Evolutionary conservation across 139 green algal species (phyloP).

Genomic region (Pedinophyceae sp.): DNA sequence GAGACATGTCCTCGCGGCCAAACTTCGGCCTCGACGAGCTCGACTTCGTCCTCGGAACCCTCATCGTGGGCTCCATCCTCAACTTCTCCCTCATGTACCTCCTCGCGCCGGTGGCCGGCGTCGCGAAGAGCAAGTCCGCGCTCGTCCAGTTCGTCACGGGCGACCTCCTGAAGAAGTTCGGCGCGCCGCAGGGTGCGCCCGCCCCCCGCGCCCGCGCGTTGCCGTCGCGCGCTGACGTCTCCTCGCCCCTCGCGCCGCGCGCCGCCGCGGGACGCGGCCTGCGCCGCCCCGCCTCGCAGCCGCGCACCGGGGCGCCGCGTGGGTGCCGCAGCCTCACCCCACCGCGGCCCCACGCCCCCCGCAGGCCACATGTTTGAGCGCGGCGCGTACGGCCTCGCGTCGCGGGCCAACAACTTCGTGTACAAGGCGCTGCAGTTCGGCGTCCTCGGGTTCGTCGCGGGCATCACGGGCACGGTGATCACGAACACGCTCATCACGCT

Average conservation of each 20-base stretch:
- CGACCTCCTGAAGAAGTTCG: slow-evolving; percentile 37
- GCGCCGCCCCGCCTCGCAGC: too few relatives aligned
- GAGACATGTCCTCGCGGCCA: slow-evolving; percentile 80
- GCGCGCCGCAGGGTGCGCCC: too few relatives aligned
- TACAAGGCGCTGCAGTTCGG: slow-evolving; percentile 78
- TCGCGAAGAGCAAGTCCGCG: slow-evolving; percentile 8
- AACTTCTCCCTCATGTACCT: slow-evolving; percentile 93
- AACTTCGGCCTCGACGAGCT: slow-evolving; percentile 95
- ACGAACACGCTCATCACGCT: slow-evolving; percentile 66
- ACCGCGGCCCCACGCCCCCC: slow-evolving; percentile 8
- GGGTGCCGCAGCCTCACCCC: slow-evolving; percentile 1
- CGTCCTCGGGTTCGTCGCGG: slow-evolving; percentile 62
- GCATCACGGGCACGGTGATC: slow-evolving; percentile 62
- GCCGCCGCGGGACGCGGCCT: background rate
- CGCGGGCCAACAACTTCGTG: slow-evolving; percentile 50
- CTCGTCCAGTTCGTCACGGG: slow-evolving; percentile 52
- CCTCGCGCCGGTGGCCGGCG: slow-evolving; percentile 55
- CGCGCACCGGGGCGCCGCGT: background rate
- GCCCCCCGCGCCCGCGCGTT: too few relatives aligned
- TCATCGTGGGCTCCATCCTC: slow-evolving; percentile 83
- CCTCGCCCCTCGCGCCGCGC: background rate
- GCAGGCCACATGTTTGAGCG: slow-evolving; percentile 82
- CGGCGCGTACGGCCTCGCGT: slow-evolving; percentile 33
- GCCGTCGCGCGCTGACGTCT: too few relatives aligned
- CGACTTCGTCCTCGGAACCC: slow-evolving; percentile 92